Conservation (phyloP, 306 rosid genomes). For the Acacia melanoxylon region DNA sequence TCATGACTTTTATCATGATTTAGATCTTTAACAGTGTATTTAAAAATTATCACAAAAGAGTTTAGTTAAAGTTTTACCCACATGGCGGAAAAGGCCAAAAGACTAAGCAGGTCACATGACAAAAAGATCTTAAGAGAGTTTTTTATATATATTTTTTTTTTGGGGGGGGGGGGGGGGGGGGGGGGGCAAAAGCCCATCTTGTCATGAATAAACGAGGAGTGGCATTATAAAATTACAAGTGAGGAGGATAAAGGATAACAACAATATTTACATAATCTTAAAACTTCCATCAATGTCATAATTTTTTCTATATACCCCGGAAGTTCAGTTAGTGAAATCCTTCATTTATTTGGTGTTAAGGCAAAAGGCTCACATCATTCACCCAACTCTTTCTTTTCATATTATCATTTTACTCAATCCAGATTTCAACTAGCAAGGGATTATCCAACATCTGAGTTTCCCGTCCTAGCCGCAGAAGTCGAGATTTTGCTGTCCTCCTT, state of each 20-base stretch:
- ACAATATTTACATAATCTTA: background rate
- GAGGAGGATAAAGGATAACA: background rate
- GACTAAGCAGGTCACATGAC: background rate
- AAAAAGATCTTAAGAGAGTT: background rate
- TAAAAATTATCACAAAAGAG: too few species aligned
- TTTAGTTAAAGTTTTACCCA: too few species aligned
- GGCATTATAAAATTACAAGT: background rate
- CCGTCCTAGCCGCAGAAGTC: background rate
- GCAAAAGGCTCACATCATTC: background rate
- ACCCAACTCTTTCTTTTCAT: background rate
- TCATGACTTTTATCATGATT: too few species aligned
- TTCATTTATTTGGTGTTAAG: background rate
- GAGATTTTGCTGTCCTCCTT: background rate
- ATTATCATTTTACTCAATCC: background rate
- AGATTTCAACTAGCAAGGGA: background rate
- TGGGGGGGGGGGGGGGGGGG: accelerated
- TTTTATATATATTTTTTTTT: too few species aligned
- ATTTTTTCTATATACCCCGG: background rate
- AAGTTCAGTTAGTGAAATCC: background rate
- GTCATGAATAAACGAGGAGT: background rate
- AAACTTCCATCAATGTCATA: background rate
- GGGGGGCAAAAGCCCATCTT: background rate
- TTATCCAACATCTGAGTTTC: background rate
- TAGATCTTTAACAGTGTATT: too few species aligned
- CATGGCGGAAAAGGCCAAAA: background rate